Evolutionary conservation across 768 basidiomycete genomes (phyloP), one percentile per base, ranked within the genome.

Genomic region (Suillus brevipes): DNA sequence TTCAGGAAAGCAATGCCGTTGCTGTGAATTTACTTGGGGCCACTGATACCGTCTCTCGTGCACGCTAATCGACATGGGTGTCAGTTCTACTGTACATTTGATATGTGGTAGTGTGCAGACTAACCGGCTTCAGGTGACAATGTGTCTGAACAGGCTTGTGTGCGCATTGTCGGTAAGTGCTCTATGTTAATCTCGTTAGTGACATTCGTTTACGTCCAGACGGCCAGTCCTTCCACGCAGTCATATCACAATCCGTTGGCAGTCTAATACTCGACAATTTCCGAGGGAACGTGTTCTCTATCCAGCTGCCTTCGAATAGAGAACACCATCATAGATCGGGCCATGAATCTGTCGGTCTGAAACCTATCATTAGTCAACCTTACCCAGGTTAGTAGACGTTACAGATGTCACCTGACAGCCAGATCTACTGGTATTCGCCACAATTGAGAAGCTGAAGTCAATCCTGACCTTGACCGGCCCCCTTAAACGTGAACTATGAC

Each of bases 1-100:
- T 81, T 55, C 85, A 87, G 69, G 87, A 87, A 58, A 85, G 84
- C 66, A 84, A 85, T 10, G 80, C 78, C 36, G 83, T 86, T 16
- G 86, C 84, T 4, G 84, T 76, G 45, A 83, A 79, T 64, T 71
- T 83, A 53, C 64, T 85, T 64, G 63, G 72, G 16, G 66, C 73
- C 0, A 71, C 78, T 4, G 80, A 80, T 36, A 60, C 37, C 14
- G 1, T 55, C 28, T 64, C 70, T 37, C 68, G 67, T 50, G 58
- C 64, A 28, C 57, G 57, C 16, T 58, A 18, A 58, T 58, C 38
- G 20, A 53, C 52, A 28, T 40, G 38, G 16, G 16, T 18, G 16
- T 28, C 38, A 8, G 16, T 25, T 37, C 36, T 57, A 37, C 36
- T 37, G 8, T 25, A 25, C 36, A 58, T 23, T 25, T 38, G 12